phyloP scores from a whole-genome alignment of 495 filamentous ascomycete genomes.

The Lepidopterella palustris region DNA sequence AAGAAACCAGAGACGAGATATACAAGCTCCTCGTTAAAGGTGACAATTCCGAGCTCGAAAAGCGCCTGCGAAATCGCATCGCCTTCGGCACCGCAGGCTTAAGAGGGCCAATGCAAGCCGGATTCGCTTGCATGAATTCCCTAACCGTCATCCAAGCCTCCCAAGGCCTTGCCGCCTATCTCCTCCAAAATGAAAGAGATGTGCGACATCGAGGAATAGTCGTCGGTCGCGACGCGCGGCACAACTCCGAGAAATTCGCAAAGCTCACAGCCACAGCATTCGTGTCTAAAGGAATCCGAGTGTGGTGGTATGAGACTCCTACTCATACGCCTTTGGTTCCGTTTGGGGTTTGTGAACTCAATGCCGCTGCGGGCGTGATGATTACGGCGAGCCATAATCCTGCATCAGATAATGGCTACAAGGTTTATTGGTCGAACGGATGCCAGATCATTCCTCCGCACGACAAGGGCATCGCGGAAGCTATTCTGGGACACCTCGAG shows the following conservation, averaged over 20 bases:
- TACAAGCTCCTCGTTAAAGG: constrained; percentile 45
- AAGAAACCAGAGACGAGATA: constrained; percentile 54
- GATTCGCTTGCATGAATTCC: constrained; percentile 63
- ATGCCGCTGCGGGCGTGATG: constrained; percentile 63
- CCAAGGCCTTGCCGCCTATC: constrained; percentile 61
- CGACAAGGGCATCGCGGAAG: constrained; percentile 54
- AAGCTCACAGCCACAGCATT: constrained; percentile 60
- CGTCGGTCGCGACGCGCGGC: constrained; percentile 62
- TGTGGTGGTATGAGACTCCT: constrained; percentile 52
- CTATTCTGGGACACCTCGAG: constrained; percentile 52
- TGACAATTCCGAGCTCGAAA: constrained; percentile 49
- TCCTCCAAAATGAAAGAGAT: constrained; percentile 40
- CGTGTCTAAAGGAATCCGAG: constrained; percentile 52
- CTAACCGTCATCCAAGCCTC: constrained; percentile 68
- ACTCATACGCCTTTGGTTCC: constrained; percentile 65
- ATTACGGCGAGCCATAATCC: constrained; percentile 70
- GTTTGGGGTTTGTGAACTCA: constrained; percentile 52
- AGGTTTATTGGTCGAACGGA: constrained; percentile 65
- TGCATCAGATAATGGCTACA: constrained; percentile 65
- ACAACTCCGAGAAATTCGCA: constrained; percentile 61
- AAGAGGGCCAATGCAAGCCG: constrained; percentile 62
- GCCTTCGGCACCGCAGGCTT: constrained; percentile 67
- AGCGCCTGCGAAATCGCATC: constrained; percentile 53
- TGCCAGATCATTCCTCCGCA: constrained; percentile 65
- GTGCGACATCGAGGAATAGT: constrained; percentile 46